Evolutionary conservation across 202 grass and related monocot species (phyloP), one percentile per base, ranked within the genome.

Genomic region (Elaeis oleifera): DNA sequence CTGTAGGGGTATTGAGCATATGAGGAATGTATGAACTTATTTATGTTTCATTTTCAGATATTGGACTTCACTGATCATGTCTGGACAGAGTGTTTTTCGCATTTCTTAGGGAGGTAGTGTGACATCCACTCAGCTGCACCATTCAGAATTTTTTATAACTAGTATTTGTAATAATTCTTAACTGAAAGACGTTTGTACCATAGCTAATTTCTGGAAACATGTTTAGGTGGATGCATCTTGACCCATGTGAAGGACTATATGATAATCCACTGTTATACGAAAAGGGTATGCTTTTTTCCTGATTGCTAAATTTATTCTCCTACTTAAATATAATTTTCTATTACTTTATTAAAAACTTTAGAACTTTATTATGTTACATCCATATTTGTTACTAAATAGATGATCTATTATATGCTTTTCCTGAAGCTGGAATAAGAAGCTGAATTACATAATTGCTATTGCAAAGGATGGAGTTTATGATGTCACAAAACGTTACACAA

Each of bases 171-270:
- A 49, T 63, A 67, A 44, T 44, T 64, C 44, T 23, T n/a, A 23
- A 72, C 39, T 59, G 25, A 18, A 44, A 8, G 39, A 23, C 11
- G 9, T 27, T 28, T 15, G 19, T 67, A 1, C 5, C 54, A 5
- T 64, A 67, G 50, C 51, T 55, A 32, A 66, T 63, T 32, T 15
- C 61, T 77, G 48, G 71, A 68, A 50, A 63, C 54, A 77, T 82
- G 51, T 92, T 23, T 69, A 99, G 94, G 75, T 99, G 94, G 88
- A 99, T 99, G 85, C 94, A 99, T 84, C 85, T 99, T 55, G 94
- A 99, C 89, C 94, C 94, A 61, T 89, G 94, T 1, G 88, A 99
- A 82, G 85, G 94, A 76, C 58, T 72, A 64, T 99, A 89, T 78
- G 84, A 99, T 77, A 86, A 99, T 73, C 94, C 94, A 48, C 57